Percentiles rank a stretch among this genome's conserved stretches.
These are phyloP conservation scores for Mimosa pudica DNA, from an alignment of 306 rosid species.

Conservation along the genomic window DNA sequence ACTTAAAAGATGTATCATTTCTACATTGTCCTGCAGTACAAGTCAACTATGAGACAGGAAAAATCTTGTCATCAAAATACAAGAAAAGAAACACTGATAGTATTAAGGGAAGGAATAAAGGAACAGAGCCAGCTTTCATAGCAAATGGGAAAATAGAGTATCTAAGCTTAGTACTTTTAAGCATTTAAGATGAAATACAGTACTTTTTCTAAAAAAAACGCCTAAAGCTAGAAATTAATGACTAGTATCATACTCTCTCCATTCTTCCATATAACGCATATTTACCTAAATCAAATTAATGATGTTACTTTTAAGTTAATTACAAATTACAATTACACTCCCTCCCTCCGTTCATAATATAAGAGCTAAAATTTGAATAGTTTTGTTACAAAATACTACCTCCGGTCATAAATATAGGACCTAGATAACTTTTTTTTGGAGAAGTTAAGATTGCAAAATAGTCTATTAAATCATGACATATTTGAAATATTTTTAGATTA, in stretches of 20 bases:
- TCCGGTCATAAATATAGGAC: no score
- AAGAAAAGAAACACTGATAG: background rate
- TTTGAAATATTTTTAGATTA: no score
- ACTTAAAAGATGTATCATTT: constrained; percentile 62
- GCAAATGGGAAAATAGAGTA: background rate
- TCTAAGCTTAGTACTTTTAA: background rate
- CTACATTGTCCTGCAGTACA: constrained; percentile 48
- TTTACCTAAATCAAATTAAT: no score
- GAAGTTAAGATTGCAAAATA: no score
- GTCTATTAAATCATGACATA: no score
- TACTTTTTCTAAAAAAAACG: background rate
- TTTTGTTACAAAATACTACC: no score
- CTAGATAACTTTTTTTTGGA: no score
- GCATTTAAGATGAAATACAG: background rate
- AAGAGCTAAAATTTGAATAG: no score
- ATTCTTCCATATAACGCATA: no score
- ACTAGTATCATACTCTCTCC: background rate
- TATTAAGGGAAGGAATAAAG: background rate
- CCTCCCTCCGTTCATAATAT: no score
- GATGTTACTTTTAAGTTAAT: no score
- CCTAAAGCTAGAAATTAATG: background rate
- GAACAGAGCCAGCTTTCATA: constrained; percentile 12
- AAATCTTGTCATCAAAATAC: background rate
- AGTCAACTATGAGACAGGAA: background rate
- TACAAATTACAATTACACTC: no score